Evolutionary conservation across 495 filamentous ascomycete genomes (phyloP), one percentile per base, ranked within the genome.

Genomic region (Hypoxylon rickii): DNA sequence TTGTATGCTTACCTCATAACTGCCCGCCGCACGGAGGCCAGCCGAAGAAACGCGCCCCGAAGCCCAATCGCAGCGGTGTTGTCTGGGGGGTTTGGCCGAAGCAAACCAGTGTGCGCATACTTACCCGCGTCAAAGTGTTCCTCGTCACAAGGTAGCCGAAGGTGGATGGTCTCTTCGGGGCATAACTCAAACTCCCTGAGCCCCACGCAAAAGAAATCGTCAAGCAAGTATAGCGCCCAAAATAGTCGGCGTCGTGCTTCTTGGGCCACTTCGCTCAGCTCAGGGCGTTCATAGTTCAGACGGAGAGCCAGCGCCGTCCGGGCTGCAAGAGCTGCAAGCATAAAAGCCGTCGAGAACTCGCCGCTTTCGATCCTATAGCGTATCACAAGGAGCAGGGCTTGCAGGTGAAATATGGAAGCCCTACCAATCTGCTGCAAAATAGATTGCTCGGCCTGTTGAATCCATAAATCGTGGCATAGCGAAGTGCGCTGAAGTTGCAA

Each of bases 181-280:
- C 56, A 67, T 29, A 69, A 40, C 26, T 67, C 64, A 33, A 67
- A 67, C 29, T 69, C 66, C 12, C 58, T 44, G 7, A 67, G 58
- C 1, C 67, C 67, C 2, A 65, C 67, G 31, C 60, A 67, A 39
- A 65, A 70, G 39, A 59, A 57, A 13, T 61, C 60, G 17, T 65
- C 61, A 10, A 67, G 57, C 22, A 67, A 17, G 37, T 67, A 67
- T 2, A 70, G 38, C 7, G 64, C 57, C 67, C 64, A 70, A 46
- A 65, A 65, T 5, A 70, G 45, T 16, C 67, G 57, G 5, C 67
- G 55, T 1, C 67, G 64, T 17, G 57, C 61, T 44, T 70, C 67
- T 38, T 67, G 67, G 3, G 64, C 64, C 3, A 70, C 55, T 8
- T 63, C 47, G 20, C 52, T 44, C 4, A 70, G 42, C 26, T 70